Evolutionary conservation across 306 rosid species (phyloP), one percentile per base, ranked within the genome.

Genomic region (Sophora flavescens): DNA sequence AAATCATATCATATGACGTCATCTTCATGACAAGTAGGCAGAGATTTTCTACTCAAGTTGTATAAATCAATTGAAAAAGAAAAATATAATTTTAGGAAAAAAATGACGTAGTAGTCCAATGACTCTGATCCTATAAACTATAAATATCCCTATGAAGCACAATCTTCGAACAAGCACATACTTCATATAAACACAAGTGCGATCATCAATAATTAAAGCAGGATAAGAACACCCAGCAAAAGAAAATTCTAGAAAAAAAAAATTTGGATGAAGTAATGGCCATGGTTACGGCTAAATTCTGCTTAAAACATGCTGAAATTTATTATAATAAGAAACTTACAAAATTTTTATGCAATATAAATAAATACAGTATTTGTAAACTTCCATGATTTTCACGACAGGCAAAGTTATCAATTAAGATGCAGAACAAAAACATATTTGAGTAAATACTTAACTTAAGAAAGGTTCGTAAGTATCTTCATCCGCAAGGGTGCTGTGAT

Each of bases 401-500:
- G 32, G 56, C 26, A 62, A 75, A 42, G 45, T 11, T 42, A 68
- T 51, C 8, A 59, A 63, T 48, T 5, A 83, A 56, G 28, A 75
- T 3, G 22, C 35, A 76, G 33, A 39, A 45, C 66, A 72, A 80
- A 58, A 62, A 58, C 75, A 76, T 38, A 56, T 16, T 51, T 53
- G 80, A 58, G 79, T 64, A 78, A 72, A 78, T 53, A 84, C 88
- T 83, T 76, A 95, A 88, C 98, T 91, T 78, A 95, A 77, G 90
- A 95, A 95, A 82, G 99, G 93, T 72, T 92, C 97, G 30, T 92
- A 91, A 63, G 95, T 83, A 77, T 92, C 97, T 86, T 90, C 91
- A 58, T 76, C 75, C 2, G 88, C 90, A 84, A 92, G 92, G 63
- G 91, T 63, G 63, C 79, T 84, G 79, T 92, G 98, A 82, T 95